Evolutionary conservation across 2,329 filamentous ascomycete species (phyloP).

Genomic region (Phialocephala sp.): DNA sequence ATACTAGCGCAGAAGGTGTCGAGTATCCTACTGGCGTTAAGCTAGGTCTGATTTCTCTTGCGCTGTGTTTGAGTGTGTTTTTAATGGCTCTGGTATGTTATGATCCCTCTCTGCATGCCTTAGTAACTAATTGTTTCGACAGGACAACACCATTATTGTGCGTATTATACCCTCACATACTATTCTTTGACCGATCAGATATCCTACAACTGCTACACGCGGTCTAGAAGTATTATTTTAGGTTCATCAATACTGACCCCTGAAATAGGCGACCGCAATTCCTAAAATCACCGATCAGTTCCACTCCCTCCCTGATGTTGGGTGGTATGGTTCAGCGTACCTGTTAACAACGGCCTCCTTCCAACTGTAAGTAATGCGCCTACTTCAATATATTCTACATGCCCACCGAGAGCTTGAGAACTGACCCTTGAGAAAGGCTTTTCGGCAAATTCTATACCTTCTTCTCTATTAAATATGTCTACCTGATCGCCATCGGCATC

Average conservation of each 20-base stretch:
- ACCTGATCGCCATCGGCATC: conserved; percentile 39
- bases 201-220: not conserved
- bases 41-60: conserved; percentile 37
- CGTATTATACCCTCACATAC: not conserved
- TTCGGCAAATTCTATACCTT: conserved; percentile 44
- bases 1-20: conserved; percentile 38
- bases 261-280: conserved; percentile 43
- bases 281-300: conserved; percentile 48
- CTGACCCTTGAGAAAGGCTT: conserved; percentile 18
- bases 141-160: conserved; percentile 28
- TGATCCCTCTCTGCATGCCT: not conserved
- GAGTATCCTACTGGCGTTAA: conserved; percentile 42
- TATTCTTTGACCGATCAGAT: not conserved
- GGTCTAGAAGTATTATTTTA: not conserved
- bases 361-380: conserved; percentile 26
- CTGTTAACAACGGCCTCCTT: conserved; percentile 45
- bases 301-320: conserved; percentile 50
- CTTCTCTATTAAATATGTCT: conserved; percentile 43
- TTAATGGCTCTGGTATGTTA: conserved; percentile 34
- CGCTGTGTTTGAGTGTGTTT: conserved; percentile 41
- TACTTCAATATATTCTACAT: not conserved
- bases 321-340: conserved; percentile 52
- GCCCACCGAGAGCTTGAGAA: not conserved
- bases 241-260: not conserved
- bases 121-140: not conserved